Percentiles rank a stretch among this genome's conserved stretches.
Conservation (phyloP, 2,329 filamentous ascomycete genomes). For the Botryotinia convoluta region DNA sequence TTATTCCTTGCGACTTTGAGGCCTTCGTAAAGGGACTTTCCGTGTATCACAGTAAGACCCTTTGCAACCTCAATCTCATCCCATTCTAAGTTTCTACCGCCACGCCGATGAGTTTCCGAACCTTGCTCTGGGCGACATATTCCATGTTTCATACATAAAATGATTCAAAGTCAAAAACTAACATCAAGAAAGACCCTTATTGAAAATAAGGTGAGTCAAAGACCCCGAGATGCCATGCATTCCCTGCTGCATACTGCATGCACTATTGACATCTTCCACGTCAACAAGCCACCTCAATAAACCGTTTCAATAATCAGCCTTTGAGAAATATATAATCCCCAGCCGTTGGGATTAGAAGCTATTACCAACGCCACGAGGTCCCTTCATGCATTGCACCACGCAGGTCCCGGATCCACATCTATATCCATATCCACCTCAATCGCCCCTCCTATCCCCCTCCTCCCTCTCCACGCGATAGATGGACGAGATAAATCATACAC, state of each 20-base stretch:
- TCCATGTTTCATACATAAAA: neutral
- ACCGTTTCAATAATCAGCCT: neutral
- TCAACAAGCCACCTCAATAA: neutral
- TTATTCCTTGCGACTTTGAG: neutral
- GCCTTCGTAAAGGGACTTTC: neutral
- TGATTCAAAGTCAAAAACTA: neutral
- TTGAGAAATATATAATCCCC: neutral
- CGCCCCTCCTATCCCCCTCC: neutral
- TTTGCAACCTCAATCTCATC: neutral
- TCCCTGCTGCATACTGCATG: neutral
- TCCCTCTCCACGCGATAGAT: neutral
- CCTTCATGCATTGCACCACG: neutral
- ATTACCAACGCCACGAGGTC: neutral
- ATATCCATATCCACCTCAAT: neutral
- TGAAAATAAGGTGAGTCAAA: neutral
- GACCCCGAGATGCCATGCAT: neutral
- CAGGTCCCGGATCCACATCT: slow-evolving; percentile 4
- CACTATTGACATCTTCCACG: neutral
- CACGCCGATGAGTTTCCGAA: neutral
- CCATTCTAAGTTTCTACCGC: neutral
- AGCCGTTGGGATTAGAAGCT: neutral
- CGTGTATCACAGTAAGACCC: neutral
- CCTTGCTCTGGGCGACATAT: neutral
- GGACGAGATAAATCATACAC: neutral
- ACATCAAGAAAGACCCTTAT: neutral